A percentile compares a stretch with the other conserved stretches of the same genome.
phyloP scores from a whole-genome alignment of 805 yeast species.

The Wickerhamiella musiphila region DNA sequence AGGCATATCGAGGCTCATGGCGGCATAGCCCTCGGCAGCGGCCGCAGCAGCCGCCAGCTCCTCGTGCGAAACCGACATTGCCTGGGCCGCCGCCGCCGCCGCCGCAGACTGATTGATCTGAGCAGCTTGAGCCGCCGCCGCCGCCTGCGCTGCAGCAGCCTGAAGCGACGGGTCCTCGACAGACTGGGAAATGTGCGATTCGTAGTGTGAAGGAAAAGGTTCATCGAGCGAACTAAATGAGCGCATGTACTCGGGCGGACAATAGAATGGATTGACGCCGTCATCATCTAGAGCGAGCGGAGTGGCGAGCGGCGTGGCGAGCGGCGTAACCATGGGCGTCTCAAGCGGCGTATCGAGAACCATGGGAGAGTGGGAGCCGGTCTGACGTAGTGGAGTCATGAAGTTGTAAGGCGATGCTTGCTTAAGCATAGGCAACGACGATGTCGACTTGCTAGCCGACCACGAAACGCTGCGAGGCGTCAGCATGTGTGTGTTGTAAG shows the following conservation, averaged over 20 bases:
- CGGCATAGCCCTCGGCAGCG: slow-evolving; percentile 1
- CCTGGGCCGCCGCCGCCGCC: slow-evolving; percentile 1
- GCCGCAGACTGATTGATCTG: background rate
- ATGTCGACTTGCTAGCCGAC: slow-evolving; percentile 3
- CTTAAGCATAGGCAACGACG: background rate
- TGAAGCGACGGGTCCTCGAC: background rate
- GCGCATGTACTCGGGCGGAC: slow-evolving; percentile 17
- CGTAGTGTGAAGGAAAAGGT: slow-evolving; percentile 2
- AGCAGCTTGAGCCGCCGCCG: background rate
- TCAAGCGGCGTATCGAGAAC: no score
- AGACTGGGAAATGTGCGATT: background rate
- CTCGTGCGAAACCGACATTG: no score
- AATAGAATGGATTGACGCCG: slow-evolving; percentile 22
- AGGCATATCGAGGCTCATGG: background rate
- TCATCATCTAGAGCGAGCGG: slow-evolving; percentile 6
- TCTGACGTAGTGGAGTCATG: slow-evolving; percentile 1
- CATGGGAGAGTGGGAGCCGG: background rate
- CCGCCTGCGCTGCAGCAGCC: background rate
- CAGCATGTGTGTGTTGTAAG: no score
- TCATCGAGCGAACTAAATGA: slow-evolving; percentile 2
- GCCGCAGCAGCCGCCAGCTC: slow-evolving; percentile 6
- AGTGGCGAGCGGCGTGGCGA: slow-evolving; percentile 7
- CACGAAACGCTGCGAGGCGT: slow-evolving; percentile 4
- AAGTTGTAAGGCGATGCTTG: slow-evolving; percentile 1
- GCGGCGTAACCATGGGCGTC: background rate